Percentiles rank a stretch among this genome's conserved stretches.
These are phyloP conservation scores for Ganoderma sp. DNA, from an alignment of 1,284 basidiomycete genomes.

Conservation along the genomic window DNA sequence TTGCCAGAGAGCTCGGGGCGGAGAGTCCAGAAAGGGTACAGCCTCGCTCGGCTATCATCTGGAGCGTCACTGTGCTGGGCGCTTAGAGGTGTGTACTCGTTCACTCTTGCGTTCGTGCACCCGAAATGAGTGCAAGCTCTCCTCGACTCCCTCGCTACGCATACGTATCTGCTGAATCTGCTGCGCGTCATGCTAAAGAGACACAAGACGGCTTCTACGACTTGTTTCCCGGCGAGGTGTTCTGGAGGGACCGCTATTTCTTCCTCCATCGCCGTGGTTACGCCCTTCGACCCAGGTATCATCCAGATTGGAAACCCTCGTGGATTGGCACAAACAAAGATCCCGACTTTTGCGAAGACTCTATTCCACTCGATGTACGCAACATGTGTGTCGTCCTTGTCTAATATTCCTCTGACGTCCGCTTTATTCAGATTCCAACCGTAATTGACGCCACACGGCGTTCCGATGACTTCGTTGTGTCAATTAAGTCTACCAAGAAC, in stretches of 20 bases:
- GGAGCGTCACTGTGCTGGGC: not conserved
- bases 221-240: not conserved
- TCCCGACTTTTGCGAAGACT: conserved; percentile 22
- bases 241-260: conserved; percentile 15
- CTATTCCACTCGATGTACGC: conserved; percentile 4
- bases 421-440: conserved; percentile 6
- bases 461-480: conserved; percentile 28
- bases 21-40: no score
- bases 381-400: not conserved
- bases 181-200: not conserved
- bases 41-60: no score
- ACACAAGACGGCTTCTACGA: conserved; percentile 10
- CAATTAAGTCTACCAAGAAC: conserved; percentile 30
- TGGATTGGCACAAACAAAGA: conserved; percentile 22
- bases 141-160: conserved; percentile 7
- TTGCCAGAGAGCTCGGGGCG: no score
- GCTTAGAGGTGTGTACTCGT: not conserved
- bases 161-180: conserved; percentile 1
- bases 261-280: conserved; percentile 19
- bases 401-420: not conserved
- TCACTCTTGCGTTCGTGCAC: not conserved
- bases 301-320: conserved; percentile 22
- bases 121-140: not conserved
- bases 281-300: conserved; percentile 19
- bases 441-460: conserved; percentile 36